Evolutionary conservation across 2,329 filamentous ascomycete genomes (phyloP).

Genomic region (Ascochyta fabae): DNA sequence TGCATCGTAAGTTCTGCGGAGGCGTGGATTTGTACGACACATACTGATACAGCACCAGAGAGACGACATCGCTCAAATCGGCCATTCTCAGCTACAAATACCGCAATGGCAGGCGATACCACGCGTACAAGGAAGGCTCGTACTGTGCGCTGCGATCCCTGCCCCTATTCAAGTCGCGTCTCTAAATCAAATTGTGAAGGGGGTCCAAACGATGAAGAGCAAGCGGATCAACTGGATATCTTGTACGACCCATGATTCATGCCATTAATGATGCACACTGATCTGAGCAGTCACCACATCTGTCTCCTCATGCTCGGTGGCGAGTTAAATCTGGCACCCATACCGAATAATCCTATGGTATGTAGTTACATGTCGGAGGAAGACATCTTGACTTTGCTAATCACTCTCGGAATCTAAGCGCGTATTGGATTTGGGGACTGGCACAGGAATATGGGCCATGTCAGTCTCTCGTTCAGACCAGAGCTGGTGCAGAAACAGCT

Average conservation of each 20-base stretch:
- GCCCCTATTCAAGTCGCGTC: background rate
- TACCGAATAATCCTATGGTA: conserved; percentile 29
- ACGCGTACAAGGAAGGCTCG: conserved; percentile 36
- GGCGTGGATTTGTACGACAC: background rate
- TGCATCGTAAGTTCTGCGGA: conserved; percentile 21
- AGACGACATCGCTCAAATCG: conserved; percentile 34
- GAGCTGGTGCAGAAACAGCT: background rate
- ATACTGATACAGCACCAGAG: conserved; percentile 15
- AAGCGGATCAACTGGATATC: conserved; percentile 50
- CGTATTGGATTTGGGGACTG: conserved; percentile 52
- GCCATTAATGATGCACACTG: background rate
- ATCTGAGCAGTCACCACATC: conserved; percentile 31
- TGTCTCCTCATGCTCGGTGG: conserved; percentile 33
- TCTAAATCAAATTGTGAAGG: conserved; percentile 13
- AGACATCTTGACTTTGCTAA: background rate
- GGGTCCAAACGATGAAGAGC: conserved; percentile 46
- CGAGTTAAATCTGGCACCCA: conserved; percentile 32
- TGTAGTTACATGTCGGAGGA: background rate
- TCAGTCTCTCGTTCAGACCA: conserved; percentile 13
- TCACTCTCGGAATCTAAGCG: conserved; percentile 20
- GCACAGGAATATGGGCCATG: conserved; percentile 53
- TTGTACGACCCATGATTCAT: conserved; percentile 24
- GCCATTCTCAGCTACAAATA: conserved; percentile 35
- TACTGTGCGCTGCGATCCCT: conserved; percentile 22
- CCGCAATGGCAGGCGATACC: conserved; percentile 39